A percentile compares a stretch with the other conserved stretches of the same genome.
phyloP scores from a whole-genome alignment of 495 filamentous ascomycete species.

The Melanomma pulvis-pyrius region DNA sequence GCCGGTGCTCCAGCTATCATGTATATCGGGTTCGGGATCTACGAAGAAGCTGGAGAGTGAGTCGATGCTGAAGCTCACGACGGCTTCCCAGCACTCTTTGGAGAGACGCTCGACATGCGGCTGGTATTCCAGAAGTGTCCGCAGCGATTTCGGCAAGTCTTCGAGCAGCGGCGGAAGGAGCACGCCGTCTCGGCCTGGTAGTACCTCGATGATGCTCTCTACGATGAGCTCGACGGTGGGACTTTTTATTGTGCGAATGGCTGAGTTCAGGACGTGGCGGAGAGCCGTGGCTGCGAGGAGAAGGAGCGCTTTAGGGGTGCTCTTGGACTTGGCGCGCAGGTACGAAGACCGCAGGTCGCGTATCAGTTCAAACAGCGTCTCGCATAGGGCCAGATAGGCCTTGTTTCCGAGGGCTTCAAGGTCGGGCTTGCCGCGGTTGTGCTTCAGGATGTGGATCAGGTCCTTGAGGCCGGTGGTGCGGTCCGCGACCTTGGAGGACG shows the following conservation, averaged over 20 bases:
- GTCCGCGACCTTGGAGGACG: constrained; percentile 30
- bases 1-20: constrained; percentile 31
- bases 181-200: constrained; percentile 63
- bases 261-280: constrained; percentile 68
- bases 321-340: constrained; percentile 56
- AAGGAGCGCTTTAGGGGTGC: constrained; percentile 55
- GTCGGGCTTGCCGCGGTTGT: constrained; percentile 59
- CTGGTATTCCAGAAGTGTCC: constrained; percentile 66
- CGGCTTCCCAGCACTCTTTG: constrained; percentile 66
- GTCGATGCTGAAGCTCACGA: constrained; percentile 68
- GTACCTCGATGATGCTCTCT: constrained; percentile 77
- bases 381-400: constrained; percentile 77
- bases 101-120: constrained; percentile 78
- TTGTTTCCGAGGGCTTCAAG: constrained; percentile 67
- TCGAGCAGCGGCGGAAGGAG: constrained; percentile 72
- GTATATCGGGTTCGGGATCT: constrained; percentile 20
- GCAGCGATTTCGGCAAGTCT: constrained; percentile 77
- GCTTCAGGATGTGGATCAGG: constrained; percentile 64
- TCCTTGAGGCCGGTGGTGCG: constrained; percentile 50
- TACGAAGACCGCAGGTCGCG: constrained; percentile 67
- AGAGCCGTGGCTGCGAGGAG: constrained; percentile 71
- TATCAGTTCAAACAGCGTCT: constrained; percentile 73
- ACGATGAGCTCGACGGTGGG: constrained; percentile 78
- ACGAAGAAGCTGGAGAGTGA: constrained; percentile 42
- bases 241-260: constrained; percentile 65